Base-by-base conservation (phyloP, 164 flowering plant species). In the Chloranthus sessilifolius region DNA sequence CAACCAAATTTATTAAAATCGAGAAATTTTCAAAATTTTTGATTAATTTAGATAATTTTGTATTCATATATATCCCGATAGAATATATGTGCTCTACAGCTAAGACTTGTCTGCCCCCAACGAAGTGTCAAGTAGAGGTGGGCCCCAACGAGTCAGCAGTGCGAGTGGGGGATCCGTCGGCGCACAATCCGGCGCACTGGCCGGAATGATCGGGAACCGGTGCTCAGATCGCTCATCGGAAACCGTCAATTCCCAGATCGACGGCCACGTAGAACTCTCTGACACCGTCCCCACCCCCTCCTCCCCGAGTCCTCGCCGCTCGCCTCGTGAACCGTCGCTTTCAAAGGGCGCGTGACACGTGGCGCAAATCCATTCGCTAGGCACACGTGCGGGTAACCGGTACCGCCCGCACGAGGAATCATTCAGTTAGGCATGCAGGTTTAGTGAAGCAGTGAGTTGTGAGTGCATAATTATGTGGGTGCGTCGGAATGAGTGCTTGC, bases 121-220 rank as follows among this genome's bases (percentile, higher is more conserved):
- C n/a, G n/a, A n/a, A n/a, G n/a, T n/a, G n/a, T n/a, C n/a, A n/a
- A n/a, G n/a, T n/a, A 28, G 20, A 30, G 24, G 25, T 2, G 24
- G 37, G 25, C 50, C 50, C 50, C 33, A 26, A 8, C 48, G 14
- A 10, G 4, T 5, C 11, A 56, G 19, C 23, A 52, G 62, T 47
- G 58, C 63, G n/a, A n/a, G n/a, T 43, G 51, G 25, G 26, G 56
- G 58, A 52, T 44, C 52, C 52, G 40, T 60, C 66, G 45, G 66
- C 66, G 66, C 42, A 37, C 15, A 56, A 56, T 50, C 28, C 61
- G 66, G 61, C 56, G 47, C 25, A 31, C 23, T 36, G 52, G 8
- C 38, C 47, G 66, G 66, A 56, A 29, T 17, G 49, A 55, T 55
- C 35, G 59, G 51, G 50, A 45, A 35, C 25, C 20, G 41, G 44